Base-by-base conservation (phyloP, 2,329 filamentous ascomycete species). In the Nothopassalora personata region DNA sequence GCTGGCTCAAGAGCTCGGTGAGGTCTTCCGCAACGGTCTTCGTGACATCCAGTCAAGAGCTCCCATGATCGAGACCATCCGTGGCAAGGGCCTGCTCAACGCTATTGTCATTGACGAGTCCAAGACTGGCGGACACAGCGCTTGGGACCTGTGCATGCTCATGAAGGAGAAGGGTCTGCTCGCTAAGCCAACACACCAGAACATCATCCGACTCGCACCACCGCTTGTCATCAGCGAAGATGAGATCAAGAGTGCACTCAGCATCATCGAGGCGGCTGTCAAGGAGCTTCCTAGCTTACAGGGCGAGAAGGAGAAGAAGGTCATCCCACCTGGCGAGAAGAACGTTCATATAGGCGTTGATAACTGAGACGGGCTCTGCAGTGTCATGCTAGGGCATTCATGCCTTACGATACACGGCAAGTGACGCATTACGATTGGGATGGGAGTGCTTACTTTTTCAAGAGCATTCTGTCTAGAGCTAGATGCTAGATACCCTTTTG, bases 201-300 rank as follows among this genome's bases (percentile, higher is more conserved):
- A 97, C 77, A 97, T 99, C 74, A 99, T 99, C 73, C 89, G 94
- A 59, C 88, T 99, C 62, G 94, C 94, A n/a, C 94, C 94, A 50
- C 94, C 94, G 19, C 81, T 99, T 56, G 91, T 99, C 65, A 97
- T 99, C 70, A 91, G 87, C 28, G 91, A 97, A 71, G 83, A 87
- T 60, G 86, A 99, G 77, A 87, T 99, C 66, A 82, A 86, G 67
- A 83, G 86, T 71, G 88, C 93, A 1, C 74, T 97, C 56, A 75
- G 75, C 54, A 93, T 94, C 70, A 96, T 99, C 72, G 82, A 86
- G 62, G 86, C 92, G 72, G 87, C 93, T 13, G 81, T 97, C 70
- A 80, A 82, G 66, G 92, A 97, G 75, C 81, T 99, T 55, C 91
- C 92, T 2, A 86, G 71, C 6, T 76, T 86, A 60, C 83, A 85